phyloP scores from a whole-genome alignment of 2,329 filamentous ascomycete genomes.

The Fusarium sp. region DNA sequence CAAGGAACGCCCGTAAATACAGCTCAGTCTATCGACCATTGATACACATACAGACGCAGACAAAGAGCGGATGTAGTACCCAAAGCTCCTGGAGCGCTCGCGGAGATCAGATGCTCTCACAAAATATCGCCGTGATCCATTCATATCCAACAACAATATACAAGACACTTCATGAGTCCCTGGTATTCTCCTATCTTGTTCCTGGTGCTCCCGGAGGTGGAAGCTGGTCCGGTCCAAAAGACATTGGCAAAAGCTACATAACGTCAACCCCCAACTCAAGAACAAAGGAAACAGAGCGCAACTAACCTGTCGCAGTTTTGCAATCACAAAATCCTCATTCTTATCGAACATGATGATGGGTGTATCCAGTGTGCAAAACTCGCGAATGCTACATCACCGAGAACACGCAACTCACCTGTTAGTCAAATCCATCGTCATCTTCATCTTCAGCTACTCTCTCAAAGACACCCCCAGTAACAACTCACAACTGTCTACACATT shows the following conservation, averaged over 20 bases:
- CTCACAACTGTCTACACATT: conserved; percentile 94
- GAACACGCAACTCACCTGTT: conserved; percentile 25
- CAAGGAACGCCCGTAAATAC: background rate
- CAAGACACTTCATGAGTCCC: background rate
- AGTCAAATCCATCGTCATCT: conserved; percentile 12
- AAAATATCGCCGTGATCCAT: background rate
- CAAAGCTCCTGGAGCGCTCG: background rate
- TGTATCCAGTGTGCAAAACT: conserved; percentile 74
- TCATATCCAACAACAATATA: background rate
- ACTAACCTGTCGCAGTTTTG: conserved; percentile 73
- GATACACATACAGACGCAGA: background rate
- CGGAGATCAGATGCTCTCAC: background rate
- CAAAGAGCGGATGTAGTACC: background rate
- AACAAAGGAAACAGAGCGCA: background rate
- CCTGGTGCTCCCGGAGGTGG: conserved; percentile 49
- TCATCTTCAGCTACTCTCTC: background rate
- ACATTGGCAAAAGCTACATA: conserved; percentile 71
- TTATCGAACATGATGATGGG: conserved; percentile 95
- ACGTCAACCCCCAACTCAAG: background rate
- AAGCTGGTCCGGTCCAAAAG: conserved; percentile 73
- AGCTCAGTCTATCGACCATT: conserved; percentile 6
- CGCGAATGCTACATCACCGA: conserved; percentile 69
- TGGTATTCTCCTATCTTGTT: background rate
- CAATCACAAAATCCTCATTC: conserved; percentile 76
- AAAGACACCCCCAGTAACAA: conserved; percentile 31